Percentiles rank a stretch among this genome's conserved stretches.
phyloP scores from a whole-genome alignment of 805 yeast species.

The Pachysolen tannophilus region DNA sequence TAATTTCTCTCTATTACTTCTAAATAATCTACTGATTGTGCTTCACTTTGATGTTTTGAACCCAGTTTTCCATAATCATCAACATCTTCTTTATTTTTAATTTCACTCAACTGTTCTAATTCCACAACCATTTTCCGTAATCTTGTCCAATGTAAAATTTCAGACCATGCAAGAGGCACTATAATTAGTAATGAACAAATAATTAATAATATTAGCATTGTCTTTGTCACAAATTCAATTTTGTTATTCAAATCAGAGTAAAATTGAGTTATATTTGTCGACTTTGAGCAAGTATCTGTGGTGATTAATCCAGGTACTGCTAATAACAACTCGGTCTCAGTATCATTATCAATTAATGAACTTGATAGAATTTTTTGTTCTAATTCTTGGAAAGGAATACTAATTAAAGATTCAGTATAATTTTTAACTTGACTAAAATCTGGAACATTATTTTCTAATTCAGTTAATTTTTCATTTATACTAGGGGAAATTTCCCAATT shows the following conservation, averaged over 20 bases:
- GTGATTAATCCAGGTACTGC: too few relatives aligned
- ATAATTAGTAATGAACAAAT: slow-evolving; percentile 34
- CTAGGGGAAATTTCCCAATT: slow-evolving; percentile 58
- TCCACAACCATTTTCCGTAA: slow-evolving; percentile 25
- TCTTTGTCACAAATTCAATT: neutral
- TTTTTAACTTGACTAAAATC: slow-evolving; percentile 58
- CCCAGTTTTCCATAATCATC: slow-evolving; percentile 18
- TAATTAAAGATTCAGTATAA: slow-evolving; percentile 44
- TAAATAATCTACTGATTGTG: too few relatives aligned
- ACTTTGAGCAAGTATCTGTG: too few relatives aligned
- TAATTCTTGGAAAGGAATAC: slow-evolving; percentile 50
- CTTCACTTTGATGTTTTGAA: too few relatives aligned
- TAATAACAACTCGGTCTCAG: too few relatives aligned
- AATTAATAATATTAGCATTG: slow-evolving; percentile 17
- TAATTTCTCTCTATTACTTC: too few relatives aligned
- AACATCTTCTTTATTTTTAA: slow-evolving; percentile 6
- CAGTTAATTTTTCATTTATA: slow-evolving; percentile 49
- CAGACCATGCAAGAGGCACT: slow-evolving; percentile 35
- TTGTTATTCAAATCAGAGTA: slow-evolving; percentile 5
- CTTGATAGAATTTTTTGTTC: slow-evolving; percentile 27
- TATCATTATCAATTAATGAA: too few relatives aligned
- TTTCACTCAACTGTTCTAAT: slow-evolving; percentile 9
- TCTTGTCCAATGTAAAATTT: slow-evolving; percentile 40
- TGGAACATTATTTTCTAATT: slow-evolving; percentile 47
- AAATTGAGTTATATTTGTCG: too few relatives aligned